Evolutionary conservation across 352 stramenopile species (phyloP).

Genomic region (Pythium sp.): DNA sequence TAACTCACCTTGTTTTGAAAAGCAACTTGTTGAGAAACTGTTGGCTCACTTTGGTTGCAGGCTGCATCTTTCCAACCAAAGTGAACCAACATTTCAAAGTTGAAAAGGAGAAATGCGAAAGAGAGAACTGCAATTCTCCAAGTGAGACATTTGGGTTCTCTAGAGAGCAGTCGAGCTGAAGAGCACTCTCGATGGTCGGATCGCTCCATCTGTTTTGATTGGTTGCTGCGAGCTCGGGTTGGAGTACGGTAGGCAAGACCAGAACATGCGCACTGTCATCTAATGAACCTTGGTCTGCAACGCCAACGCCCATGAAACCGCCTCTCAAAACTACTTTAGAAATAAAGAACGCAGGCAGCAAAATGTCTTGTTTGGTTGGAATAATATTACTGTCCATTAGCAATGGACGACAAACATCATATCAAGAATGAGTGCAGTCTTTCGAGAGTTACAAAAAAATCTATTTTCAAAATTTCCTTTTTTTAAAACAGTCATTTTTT

Average conservation of each 20-base stretch:
- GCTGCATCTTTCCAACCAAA: neutral
- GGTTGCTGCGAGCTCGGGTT: neutral
- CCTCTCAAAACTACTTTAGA: too few species aligned
- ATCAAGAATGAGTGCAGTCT: too few species aligned
- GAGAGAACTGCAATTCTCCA: too few species aligned
- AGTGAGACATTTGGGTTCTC: neutral
- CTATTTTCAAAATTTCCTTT: neutral
- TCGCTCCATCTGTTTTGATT: neutral
- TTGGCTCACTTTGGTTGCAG: neutral
- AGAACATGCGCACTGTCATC: neutral
- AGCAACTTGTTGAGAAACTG: neutral
- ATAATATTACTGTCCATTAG: too few species aligned
- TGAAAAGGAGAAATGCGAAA: neutral
- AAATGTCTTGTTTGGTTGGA: too few species aligned
- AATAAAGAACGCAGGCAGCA: too few species aligned
- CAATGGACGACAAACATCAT: too few species aligned
- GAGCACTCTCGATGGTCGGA: neutral
- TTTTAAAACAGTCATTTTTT: too few species aligned
- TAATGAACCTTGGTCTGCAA: neutral
- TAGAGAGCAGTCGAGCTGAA: neutral
- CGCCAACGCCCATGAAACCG: neutral
- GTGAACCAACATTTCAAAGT: neutral
- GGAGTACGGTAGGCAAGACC: neutral
- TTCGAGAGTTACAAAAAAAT: too few species aligned
- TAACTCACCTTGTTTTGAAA: neutral